Percentiles rank a stretch among this genome's conserved stretches.
Conservation (phyloP, 768 basidiomycete species). For the Pulveroboletus sp. region DNA sequence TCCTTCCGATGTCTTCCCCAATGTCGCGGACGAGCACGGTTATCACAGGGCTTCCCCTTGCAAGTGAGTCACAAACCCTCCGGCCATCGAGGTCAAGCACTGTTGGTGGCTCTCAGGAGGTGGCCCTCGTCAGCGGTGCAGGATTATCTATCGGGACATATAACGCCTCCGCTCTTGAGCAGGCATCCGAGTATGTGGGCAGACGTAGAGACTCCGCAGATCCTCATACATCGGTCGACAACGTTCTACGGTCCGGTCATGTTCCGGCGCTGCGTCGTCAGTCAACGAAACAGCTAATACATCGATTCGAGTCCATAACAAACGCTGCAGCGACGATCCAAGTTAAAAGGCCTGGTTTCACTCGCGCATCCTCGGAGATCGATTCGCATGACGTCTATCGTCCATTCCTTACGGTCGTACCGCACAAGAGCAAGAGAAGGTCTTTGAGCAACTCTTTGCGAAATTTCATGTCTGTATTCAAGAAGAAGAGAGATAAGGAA, state of each 20-base stretch:
- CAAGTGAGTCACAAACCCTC: not conserved
- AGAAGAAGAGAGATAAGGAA: constrained; percentile 39
- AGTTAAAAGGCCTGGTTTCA: constrained; percentile 5
- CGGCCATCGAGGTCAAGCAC: constrained; percentile 8
- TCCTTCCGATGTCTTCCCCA: constrained; percentile 14
- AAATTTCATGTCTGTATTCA: constrained; percentile 62
- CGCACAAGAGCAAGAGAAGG: constrained; percentile 41
- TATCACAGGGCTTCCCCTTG: constrained; percentile 1
- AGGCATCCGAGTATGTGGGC: not conserved
- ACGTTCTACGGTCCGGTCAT: not conserved
- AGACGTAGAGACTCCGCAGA: not conserved
- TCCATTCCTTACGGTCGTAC: constrained; percentile 15
- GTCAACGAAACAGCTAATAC: constrained; percentile 54
- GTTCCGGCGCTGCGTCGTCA: constrained; percentile 24
- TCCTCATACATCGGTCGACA: constrained; percentile 3
- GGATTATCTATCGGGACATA: not conserved
- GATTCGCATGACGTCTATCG: constrained; percentile 11
- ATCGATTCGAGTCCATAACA: constrained; percentile 49
- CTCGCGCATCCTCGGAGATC: constrained; percentile 14
- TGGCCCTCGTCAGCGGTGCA: constrained; percentile 1
- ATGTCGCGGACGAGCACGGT: constrained; percentile 8
- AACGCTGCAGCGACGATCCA: constrained; percentile 7
- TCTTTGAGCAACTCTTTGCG: constrained; percentile 64
- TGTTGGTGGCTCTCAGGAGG: constrained; percentile 21
- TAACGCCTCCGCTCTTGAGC: not conserved